phyloP scores from a whole-genome alignment of 805 yeast genomes.

The Sugiyamaella smithiae region DNA sequence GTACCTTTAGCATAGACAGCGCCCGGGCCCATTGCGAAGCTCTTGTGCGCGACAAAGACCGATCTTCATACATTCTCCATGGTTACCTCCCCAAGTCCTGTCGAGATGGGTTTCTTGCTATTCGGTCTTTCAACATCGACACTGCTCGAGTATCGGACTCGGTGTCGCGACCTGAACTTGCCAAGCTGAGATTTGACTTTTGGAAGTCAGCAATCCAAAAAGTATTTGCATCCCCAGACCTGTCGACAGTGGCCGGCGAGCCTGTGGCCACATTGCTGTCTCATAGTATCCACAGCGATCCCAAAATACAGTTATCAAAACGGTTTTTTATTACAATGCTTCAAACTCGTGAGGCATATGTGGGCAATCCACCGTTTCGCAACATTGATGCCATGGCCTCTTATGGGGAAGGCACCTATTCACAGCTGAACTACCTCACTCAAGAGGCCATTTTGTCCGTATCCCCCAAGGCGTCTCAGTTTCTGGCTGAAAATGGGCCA shows the following conservation, averaged over 20 bases:
- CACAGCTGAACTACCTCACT: conserved; percentile 67
- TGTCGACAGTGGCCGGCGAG: conserved; percentile 45
- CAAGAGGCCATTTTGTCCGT: conserved; percentile 56
- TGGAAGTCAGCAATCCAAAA: conserved; percentile 65
- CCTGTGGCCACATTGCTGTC: conserved; percentile 63
- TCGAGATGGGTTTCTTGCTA: conserved; percentile 59
- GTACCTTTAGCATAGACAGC: conserved; percentile 20
- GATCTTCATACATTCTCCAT: conserved; percentile 62
- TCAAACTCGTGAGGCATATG: conserved; percentile 54
- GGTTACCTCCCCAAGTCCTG: conserved; percentile 68
- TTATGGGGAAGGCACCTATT: conserved; percentile 74
- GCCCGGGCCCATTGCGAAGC: conserved; percentile 46
- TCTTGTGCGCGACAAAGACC: conserved; percentile 43
- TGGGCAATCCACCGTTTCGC: conserved; percentile 46
- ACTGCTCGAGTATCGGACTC: conserved; percentile 50
- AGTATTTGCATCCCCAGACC: conserved; percentile 38
- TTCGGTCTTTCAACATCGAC: conserved; percentile 65
- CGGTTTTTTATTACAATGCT: conserved; percentile 57
- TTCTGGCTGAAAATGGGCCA: conserved; percentile 46
- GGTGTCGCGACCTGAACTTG: conserved; percentile 34
- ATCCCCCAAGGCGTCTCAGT: conserved; percentile 52
- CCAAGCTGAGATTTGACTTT: conserved; percentile 58
- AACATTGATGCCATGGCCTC: conserved; percentile 60
- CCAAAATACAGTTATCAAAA: conserved; percentile 46
- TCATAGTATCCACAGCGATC: conserved; percentile 44